A percentile compares a stretch with the other conserved stretches of the same genome.
These are phyloP conservation scores for Microdochium paspali DNA, from an alignment of 2,329 filamentous ascomycete species.

Conservation along the genomic window DNA sequence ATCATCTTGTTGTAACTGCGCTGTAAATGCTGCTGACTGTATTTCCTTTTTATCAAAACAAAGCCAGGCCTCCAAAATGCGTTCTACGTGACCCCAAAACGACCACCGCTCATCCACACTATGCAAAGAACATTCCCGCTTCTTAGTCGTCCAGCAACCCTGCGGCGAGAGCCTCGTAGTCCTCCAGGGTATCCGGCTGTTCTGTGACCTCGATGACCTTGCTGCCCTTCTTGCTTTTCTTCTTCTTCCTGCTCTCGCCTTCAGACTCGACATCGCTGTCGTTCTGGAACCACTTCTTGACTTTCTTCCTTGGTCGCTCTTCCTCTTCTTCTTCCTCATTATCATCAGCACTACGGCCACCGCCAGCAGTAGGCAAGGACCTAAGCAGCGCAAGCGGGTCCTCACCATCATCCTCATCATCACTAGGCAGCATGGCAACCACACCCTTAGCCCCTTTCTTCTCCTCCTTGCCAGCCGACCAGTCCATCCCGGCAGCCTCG, in stretches of 20 bases:
- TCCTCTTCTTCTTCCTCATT: constrained; percentile 27
- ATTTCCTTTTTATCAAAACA: no score
- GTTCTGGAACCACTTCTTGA: constrained; percentile 73
- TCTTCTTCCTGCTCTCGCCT: constrained; percentile 24
- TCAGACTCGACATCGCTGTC: constrained; percentile 43
- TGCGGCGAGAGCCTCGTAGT: constrained; percentile 68
- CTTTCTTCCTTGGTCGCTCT: constrained; percentile 47
- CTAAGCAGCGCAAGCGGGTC: constrained; percentile 49
- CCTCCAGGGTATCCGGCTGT: constrained; percentile 70
- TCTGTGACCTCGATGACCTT: constrained; percentile 52
- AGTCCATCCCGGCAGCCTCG: constrained; percentile 30
- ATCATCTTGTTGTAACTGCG: no score
- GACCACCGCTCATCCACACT: no score
- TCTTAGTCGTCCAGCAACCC: constrained; percentile 49
- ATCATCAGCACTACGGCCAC: constrained; percentile 8
- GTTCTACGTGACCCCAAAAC: no score
- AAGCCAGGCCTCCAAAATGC: no score
- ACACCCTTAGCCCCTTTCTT: constrained; percentile 18
- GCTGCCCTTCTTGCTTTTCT: constrained; percentile 30
- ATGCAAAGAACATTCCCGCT: no score
- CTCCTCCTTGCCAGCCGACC: constrained; percentile 16
- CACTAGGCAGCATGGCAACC: constrained; percentile 23
- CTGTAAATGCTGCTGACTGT: no score
- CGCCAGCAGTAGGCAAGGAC: constrained; percentile 42
- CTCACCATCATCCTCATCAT: constrained; percentile 28